Base-by-base conservation (phyloP, 306 rosid species). In the Styphnolobium japonicum region DNA sequence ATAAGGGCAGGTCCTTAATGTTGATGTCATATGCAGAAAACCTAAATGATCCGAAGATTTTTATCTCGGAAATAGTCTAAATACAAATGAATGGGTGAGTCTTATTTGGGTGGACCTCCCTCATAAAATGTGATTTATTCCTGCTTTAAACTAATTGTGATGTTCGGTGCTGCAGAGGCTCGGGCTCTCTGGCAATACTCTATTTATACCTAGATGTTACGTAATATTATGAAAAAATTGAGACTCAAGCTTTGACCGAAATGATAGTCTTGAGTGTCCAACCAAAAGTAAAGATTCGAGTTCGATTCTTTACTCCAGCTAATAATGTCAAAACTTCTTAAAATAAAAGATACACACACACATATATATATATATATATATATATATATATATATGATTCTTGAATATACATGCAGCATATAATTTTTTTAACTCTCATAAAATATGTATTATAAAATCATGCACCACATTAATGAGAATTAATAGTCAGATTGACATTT, bases 271-370 rank as follows among this genome's bases (percentile, higher is more conserved):
- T 43, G 67, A 70, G 69, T 34, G 31, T 63, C 62, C 75, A n/a
- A 40, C 55, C 36, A 77, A 82, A 82, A 62, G 22, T 77, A 76
- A 73, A 21, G 75, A 63, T 71, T 63, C 46, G 31, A 37, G 60
- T 49, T 52, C 43, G n/a, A 58, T 71, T 77, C 72, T 72, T 72
- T 72, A 67, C 71, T 77, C 76, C 80, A 34, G 69, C 76, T 16
- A 33, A 29, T 31, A 25, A 22, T 78, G 65, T 77, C 76, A 71
- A 71, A 71, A 77, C 74, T 61, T 75, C 81, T 70, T 80, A 18
- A 80, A 80, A 73, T 39, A 72, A 19, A 80, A 63, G 37, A 72
- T n/a, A n/a, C n/a, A n/a, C n/a, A n/a, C n/a, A n/a, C n/a, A n/a
- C n/a, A n/a, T n/a, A n/a, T n/a, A n/a, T n/a, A n/a, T n/a, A n/a